Evolutionary conservation across 2,329 filamentous ascomycete species (phyloP), one percentile per base, ranked within the genome.

Genomic region (Exophiala mesophila): DNA sequence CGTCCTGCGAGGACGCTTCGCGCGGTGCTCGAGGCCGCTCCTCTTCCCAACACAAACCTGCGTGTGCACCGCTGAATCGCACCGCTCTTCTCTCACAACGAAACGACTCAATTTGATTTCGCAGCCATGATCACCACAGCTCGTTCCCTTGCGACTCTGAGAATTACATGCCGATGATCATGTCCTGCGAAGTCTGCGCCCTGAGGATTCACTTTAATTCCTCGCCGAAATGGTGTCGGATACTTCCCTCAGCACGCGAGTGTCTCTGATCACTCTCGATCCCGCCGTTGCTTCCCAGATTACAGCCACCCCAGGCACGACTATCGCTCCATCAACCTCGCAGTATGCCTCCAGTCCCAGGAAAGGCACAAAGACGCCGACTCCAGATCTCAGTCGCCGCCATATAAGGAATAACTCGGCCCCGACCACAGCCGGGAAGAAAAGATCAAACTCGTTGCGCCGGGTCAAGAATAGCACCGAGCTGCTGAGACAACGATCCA

Each of bases 401-500:
- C 54, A 55, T 48, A 19, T 38, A 36, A 52, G 52, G 36, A 54
- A 54, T 16, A 50, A 45, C 13, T 56, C 53, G 34, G 53, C 52
- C 12, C 53, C 53, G 5, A 46, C 28, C 24, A 29, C 37, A n/a
- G 29, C 39, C 16, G 41, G 36, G 13, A 55, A 49, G 44, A 57
- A 57, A 48, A 64, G 54, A 47, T 57, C 61, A 47, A 64, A 55
- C 50, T 64, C 63, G 5, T 55, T 66, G 12, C 54, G 65, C 37
- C 66, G 62, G 24, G 57, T 63, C 36, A 77, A 71, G 58, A 74
- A 73, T 54, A 75, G 73, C 43, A 65, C 67, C 39, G 80, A 82
- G 41, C 57, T 66, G 24, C 55, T 70, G 49, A 62, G 61, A 44
- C 62, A 66, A 45, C 55, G 60, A 24, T 62, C 65, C 4, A 55